Percentiles rank a stretch among this genome's conserved stretches.
These are phyloP conservation scores for Citrullus mucosospermus DNA, from an alignment of 306 rosid species.

Conservation along the genomic window DNA sequence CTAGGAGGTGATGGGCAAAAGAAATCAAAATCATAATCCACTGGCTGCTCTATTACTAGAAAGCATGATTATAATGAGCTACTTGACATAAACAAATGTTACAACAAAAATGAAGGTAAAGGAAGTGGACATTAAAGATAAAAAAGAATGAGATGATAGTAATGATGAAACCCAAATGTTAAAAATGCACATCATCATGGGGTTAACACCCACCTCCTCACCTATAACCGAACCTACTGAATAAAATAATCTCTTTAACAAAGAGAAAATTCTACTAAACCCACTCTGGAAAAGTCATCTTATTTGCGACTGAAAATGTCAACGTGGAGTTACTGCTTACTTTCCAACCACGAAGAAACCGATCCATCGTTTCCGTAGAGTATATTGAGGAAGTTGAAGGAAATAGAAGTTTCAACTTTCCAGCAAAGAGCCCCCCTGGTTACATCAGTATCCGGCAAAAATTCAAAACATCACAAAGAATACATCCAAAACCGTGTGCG, in stretches of 20 bases:
- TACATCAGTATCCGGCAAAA: not conserved
- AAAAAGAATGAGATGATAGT: not conserved
- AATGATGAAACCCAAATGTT: constrained; percentile 8
- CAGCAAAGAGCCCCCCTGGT: not conserved
- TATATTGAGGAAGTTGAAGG: not conserved
- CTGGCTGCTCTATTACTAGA: not conserved
- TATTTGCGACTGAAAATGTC: not conserved
- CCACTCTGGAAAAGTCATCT: not conserved
- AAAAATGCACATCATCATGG: constrained; percentile 5
- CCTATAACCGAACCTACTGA: not conserved
- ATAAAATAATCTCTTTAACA: not conserved
- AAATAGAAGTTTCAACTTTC: not conserved
- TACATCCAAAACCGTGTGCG: not conserved
- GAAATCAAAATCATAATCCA: not conserved
- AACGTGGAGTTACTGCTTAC: not conserved
- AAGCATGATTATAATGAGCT: not conserved
- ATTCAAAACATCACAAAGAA: not conserved
- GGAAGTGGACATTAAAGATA: not conserved
- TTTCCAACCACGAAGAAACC: not conserved
- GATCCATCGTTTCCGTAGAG: not conserved
- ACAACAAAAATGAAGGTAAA: not conserved
- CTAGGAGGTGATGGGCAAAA: not conserved
- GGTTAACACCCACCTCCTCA: not conserved
- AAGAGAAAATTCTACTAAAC: not conserved
- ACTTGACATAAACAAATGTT: not conserved